Conservation (phyloP, 768 basidiomycete species). For the Strobilomyces confusus region DNA sequence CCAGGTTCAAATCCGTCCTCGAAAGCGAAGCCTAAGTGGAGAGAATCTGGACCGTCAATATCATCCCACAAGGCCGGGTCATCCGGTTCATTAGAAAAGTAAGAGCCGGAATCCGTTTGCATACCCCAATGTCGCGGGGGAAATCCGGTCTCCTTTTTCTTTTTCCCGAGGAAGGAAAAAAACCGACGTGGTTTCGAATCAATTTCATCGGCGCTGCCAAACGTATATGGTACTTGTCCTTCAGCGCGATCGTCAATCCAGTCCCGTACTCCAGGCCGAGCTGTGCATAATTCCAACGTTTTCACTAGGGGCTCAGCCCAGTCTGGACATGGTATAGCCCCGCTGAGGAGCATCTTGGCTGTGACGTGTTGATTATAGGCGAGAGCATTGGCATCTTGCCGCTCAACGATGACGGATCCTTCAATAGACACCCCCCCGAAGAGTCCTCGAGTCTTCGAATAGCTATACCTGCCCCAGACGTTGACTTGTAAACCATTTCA, state of each 20-base stretch:
- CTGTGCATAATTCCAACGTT: conserved; percentile 69
- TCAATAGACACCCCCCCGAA: conserved; percentile 90
- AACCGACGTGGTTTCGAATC: conserved; percentile 37
- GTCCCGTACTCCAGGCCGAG: conserved; percentile 58
- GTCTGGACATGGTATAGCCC: conserved; percentile 63
- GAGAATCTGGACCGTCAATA: conserved; percentile 16
- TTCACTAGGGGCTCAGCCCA: conserved; percentile 78
- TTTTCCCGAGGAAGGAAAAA: conserved; percentile 33
- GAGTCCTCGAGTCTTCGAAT: conserved; percentile 88
- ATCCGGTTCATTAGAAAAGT: conserved; percentile 39
- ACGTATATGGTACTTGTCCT: conserved; percentile 49
- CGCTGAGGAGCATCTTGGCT: conserved; percentile 76
- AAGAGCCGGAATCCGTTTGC: conserved; percentile 47
- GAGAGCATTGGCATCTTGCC: conserved; percentile 85
- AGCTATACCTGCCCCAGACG: conserved; percentile 62
- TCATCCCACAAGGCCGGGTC: conserved; percentile 30
- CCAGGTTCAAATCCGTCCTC: conserved; percentile 46
- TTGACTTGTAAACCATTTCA: background rate
- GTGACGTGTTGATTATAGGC: conserved; percentile 77
- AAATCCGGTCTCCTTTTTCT: conserved; percentile 49
- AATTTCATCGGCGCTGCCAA: conserved; percentile 27
- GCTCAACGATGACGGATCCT: conserved; percentile 89
- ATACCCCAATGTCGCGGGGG: conserved; percentile 65
- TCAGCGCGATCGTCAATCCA: conserved; percentile 60
- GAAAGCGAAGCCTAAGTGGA: conserved; percentile 31